A percentile compares a stretch with the other conserved stretches of the same genome.
Conservation (phyloP, 805 yeast species). For the Candida succiphila region DNA sequence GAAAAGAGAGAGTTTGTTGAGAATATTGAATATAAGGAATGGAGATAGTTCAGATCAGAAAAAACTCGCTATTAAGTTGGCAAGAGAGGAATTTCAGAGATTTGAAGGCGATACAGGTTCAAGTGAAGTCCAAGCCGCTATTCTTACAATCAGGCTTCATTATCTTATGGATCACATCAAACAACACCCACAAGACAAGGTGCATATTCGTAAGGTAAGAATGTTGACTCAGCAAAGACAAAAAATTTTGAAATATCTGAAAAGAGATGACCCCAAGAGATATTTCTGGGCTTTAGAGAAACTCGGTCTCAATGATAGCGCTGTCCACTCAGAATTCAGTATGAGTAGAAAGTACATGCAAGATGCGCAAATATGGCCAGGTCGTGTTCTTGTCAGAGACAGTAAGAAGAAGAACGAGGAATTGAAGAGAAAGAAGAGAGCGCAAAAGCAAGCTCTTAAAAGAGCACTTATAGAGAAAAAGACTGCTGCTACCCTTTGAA, state of each 20-base stretch:
- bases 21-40: conserved; percentile 70
- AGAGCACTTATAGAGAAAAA: conserved; percentile 14
- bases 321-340: conserved; percentile 70
- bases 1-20: conserved; percentile 57
- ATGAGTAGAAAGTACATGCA: conserved; percentile 72
- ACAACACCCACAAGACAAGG: conserved; percentile 62
- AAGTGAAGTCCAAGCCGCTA: conserved; percentile 93
- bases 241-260: conserved; percentile 69
- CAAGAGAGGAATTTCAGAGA: conserved; percentile 72
- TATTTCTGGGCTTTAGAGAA: conserved; percentile 83
- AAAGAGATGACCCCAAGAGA: conserved; percentile 67
- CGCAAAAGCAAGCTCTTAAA: conserved; percentile 29
- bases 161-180: conserved; percentile 66
- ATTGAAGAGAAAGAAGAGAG: conserved; percentile 35
- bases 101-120: conserved; percentile 90
- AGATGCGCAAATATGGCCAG: conserved; percentile 71
- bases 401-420: conserved; percentile 38
- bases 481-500: background rate
- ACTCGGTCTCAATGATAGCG: conserved; percentile 77
- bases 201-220: conserved; percentile 61
- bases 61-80: conserved; percentile 50
- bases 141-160: conserved; percentile 72
- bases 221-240: conserved; percentile 88
- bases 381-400: conserved; percentile 50
- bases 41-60: conserved; percentile 48